A percentile compares a stretch with the other conserved stretches of the same genome.
Conservation (phyloP, 2,329 filamentous ascomycete species). For the Cladosporium austrohemisphaericum region DNA sequence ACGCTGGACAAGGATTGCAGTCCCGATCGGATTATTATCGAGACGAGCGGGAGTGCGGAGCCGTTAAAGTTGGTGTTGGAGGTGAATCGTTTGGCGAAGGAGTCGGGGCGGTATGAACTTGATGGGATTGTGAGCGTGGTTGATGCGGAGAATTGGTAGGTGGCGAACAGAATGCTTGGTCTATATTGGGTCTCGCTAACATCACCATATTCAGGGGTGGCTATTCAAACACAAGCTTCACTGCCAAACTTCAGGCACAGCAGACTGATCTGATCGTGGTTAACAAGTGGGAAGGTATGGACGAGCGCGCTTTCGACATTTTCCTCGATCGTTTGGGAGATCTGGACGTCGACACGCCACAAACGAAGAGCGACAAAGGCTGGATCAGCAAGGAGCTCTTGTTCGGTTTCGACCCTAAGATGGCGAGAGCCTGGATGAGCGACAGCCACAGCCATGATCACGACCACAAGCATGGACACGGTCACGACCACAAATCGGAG, state of each 20-base stretch:
- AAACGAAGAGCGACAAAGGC: conserved; percentile 80
- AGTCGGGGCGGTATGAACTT: conserved; percentile 66
- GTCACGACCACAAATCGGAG: conserved; percentile 68
- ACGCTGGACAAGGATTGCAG: conserved; percentile 60
- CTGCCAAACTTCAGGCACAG: conserved; percentile 78
- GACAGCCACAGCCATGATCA: conserved; percentile 37
- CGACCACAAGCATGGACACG: conserved; percentile 42
- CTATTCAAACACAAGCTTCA: conserved; percentile 87
- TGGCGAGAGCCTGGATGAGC: conserved; percentile 53
- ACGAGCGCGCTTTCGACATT: conserved; percentile 70
- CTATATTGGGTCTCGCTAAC: background rate
- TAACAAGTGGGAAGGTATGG: conserved; percentile 84
- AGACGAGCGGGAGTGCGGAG: conserved; percentile 80
- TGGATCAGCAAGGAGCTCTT: conserved; percentile 73
- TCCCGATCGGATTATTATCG: conserved; percentile 87
- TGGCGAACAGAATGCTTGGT: background rate
- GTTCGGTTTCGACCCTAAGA: conserved; percentile 80
- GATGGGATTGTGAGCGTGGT: conserved; percentile 88
- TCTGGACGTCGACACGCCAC: conserved; percentile 69
- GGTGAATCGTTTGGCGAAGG: conserved; percentile 72
- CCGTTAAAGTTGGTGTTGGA: conserved; percentile 89
- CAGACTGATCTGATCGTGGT: conserved; percentile 90
- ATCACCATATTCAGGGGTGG: conserved; percentile 47
- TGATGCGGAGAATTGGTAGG: conserved; percentile 84
- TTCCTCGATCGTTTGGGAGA: conserved; percentile 76